Evolutionary conservation across 768 basidiomycete genomes (phyloP).

Genomic region (Mycena filopes): DNA sequence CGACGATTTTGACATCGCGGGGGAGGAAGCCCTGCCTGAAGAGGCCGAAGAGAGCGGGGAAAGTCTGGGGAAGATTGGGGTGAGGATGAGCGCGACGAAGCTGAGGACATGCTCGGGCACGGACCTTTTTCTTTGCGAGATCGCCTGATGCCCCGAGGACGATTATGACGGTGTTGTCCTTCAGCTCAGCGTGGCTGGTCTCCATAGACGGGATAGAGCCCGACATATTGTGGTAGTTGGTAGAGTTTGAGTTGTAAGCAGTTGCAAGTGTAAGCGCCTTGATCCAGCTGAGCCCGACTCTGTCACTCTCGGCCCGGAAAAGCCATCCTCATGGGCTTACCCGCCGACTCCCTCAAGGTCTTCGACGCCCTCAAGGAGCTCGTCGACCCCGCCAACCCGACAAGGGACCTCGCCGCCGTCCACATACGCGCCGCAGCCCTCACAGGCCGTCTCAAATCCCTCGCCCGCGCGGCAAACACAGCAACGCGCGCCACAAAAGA

Average conservation of each 20-base stretch:
- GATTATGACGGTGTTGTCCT: conserved; percentile 89
- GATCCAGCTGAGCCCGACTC: no score
- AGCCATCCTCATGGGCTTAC: no score
- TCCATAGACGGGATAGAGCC: conserved; percentile 95
- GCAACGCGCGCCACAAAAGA: conserved; percentile 76
- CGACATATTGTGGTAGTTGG: conserved; percentile 47
- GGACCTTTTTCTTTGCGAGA: conserved; percentile 97
- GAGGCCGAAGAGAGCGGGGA: conserved; percentile 94
- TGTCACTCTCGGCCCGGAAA: no score
- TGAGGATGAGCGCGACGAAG: conserved; percentile 17
- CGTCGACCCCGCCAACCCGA: conserved; percentile 55
- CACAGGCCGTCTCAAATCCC: conserved; percentile 80
- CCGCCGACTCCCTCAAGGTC: no score
- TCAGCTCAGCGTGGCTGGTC: conserved; percentile 73
- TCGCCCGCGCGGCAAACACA: conserved; percentile 79
- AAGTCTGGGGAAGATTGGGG: conserved; percentile 70
- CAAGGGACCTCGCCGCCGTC: conserved; percentile 60
- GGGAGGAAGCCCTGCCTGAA: conserved; percentile 86
- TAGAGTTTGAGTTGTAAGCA: no score
- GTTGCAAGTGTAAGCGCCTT: no score
- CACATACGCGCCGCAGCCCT: conserved; percentile 80
- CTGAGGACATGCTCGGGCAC: neutral
- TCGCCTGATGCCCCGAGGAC: conserved; percentile 97
- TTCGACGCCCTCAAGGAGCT: conserved; percentile 73
- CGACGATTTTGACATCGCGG: conserved; percentile 87